phyloP scores from a whole-genome alignment of 164 flowering plant species.

The Echeveria elegans region DNA sequence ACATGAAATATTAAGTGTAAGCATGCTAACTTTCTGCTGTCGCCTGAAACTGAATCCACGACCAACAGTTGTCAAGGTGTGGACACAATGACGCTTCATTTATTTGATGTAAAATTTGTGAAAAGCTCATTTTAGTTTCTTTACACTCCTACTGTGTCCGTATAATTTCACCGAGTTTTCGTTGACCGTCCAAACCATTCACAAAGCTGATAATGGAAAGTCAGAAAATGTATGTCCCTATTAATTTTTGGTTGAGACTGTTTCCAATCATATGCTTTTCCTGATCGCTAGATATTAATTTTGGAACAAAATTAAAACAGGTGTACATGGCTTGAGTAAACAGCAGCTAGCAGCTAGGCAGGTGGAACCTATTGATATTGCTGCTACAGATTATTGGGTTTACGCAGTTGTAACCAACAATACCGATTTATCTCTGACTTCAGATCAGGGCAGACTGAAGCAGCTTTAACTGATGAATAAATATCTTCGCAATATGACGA shows the following conservation, averaged over 20 bases:
- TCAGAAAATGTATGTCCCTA: slow-evolving; percentile 55
- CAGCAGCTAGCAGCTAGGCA: slow-evolving; percentile 44
- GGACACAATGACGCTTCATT: background rate
- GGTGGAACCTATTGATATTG: slow-evolving; percentile 55
- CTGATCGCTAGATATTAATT: slow-evolving; percentile 3
- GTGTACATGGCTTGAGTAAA: slow-evolving; percentile 50
- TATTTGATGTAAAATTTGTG: background rate
- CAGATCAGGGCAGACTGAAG: slow-evolving; percentile 35
- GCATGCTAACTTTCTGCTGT: background rate
- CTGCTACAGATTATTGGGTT: slow-evolving; percentile 55
- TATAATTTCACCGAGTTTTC: slow-evolving; percentile 44
- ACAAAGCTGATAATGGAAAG: slow-evolving; percentile 47
- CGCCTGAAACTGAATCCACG: background rate
- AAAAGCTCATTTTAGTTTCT: background rate
- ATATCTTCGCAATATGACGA: background rate
- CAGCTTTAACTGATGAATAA: background rate
- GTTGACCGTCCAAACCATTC: slow-evolving; percentile 51
- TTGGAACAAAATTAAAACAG: slow-evolving; percentile 19
- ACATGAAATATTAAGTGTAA: background rate
- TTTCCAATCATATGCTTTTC: background rate
- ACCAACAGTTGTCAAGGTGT: slow-evolving; percentile 45
- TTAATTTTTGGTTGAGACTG: background rate
- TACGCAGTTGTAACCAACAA: slow-evolving; percentile 33
- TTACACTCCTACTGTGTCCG: slow-evolving; percentile 39
- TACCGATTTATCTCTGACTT: slow-evolving; percentile 44